Evolutionary conservation across 2,329 filamentous ascomycete species (phyloP).

Genomic region (Rhinocladiella similis): DNA sequence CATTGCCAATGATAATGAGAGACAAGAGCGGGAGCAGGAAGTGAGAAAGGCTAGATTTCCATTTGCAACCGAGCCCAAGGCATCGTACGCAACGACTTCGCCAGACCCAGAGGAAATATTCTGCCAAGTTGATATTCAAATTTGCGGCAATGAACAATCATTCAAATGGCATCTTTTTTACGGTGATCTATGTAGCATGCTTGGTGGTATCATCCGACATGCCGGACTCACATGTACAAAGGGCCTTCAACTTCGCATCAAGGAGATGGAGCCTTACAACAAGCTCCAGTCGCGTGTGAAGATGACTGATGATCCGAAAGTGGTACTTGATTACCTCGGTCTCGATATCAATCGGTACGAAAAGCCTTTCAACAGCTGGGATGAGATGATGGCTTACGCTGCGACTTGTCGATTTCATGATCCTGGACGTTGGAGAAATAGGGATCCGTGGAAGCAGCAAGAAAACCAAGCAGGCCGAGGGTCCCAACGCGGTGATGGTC

Average conservation of each 20-base stretch:
- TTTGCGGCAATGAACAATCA: constrained; percentile 46
- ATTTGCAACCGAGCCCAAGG: background rate
- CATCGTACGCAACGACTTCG: background rate
- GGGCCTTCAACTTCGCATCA: background rate
- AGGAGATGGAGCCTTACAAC: constrained; percentile 1
- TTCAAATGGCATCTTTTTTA: constrained; percentile 69
- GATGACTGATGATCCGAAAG: constrained; percentile 57
- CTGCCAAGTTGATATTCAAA: constrained; percentile 66
- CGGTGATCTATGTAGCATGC: constrained; percentile 66
- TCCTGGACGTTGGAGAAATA: background rate
- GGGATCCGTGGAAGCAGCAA: background rate
- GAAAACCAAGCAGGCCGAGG: background rate
- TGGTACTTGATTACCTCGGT: constrained; percentile 52
- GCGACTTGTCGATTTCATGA: constrained; percentile 5
- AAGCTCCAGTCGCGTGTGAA: constrained; percentile 55
- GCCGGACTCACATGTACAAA: constrained; percentile 54
- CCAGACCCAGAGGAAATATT: background rate
- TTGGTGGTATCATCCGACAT: constrained; percentile 63
- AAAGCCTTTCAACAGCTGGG: constrained; percentile 52
- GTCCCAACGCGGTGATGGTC: background rate
- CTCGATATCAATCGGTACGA: constrained; percentile 54
- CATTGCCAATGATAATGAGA: background rate
- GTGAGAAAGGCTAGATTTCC: background rate
- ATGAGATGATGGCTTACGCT: constrained; percentile 15
- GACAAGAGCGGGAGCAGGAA: background rate